Percentiles rank a stretch among this genome's conserved stretches.
Evolutionary conservation across 2,329 filamentous ascomycete genomes (phyloP).

Genomic region (Rutstroemia sp.): DNA sequence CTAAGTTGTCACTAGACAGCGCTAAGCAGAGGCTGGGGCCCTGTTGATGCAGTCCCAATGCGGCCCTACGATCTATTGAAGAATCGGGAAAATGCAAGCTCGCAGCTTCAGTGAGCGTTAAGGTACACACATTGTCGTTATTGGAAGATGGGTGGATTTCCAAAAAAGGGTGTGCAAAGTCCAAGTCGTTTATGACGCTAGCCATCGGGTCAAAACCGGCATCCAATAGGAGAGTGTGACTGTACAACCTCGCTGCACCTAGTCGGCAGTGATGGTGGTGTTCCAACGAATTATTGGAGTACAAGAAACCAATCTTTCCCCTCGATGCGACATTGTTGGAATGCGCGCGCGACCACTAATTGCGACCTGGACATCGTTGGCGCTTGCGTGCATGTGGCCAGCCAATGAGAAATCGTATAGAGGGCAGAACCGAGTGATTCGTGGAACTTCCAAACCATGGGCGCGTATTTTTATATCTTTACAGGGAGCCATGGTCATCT

Average conservation of each 20-base stretch:
- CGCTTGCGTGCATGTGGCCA: conserved; percentile 3
- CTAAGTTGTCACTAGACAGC: neutral
- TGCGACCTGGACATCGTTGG: neutral
- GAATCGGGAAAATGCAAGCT: conserved; percentile 4
- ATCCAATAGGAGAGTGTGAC: neutral
- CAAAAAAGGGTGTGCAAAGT: neutral
- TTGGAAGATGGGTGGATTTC: neutral
- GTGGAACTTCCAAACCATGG: neutral
- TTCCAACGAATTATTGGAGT: no score
- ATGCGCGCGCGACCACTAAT: conserved; percentile 9
- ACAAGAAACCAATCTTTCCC: neutral
- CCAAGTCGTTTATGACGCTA: conserved; percentile 1
- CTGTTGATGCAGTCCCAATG: neutral
- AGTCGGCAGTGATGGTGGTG: no score
- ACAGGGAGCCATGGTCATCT: neutral
- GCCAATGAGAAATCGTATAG: conserved; percentile 1
- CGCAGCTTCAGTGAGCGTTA: conserved; percentile 3
- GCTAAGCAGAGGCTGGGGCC: neutral
- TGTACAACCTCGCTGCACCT: neutral
- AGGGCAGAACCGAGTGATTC: conserved; percentile 2
- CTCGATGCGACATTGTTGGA: neutral
- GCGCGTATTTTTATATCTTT: neutral
- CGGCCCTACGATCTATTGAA: conserved; percentile 3
- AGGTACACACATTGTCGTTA: neutral
- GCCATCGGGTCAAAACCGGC: neutral